Evolutionary conservation across 805 yeast genomes (phyloP), one percentile per base, ranked within the genome.

Genomic region (Wickerhamomyces chambardii): DNA sequence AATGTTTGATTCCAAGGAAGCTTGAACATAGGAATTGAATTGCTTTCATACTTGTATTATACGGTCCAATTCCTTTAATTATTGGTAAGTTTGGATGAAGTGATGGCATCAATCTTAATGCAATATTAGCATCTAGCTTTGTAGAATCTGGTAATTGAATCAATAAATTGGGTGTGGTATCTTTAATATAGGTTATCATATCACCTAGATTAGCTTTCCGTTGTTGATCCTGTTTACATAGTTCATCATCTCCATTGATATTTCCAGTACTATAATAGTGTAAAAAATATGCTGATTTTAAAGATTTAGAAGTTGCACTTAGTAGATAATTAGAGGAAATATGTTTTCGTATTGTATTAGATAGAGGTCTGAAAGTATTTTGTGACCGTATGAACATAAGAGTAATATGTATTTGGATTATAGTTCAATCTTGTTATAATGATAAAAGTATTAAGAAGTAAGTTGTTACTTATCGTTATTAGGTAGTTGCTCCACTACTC

Each of bases 31-130:
- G 50, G 26, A 77, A 42, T 47, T 75, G 77, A 3, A 78, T 48
- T 1, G 84, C 66, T 44, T 75, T 77, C 38, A 73, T 51, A 0
- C 81, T 66, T 3, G 81, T 66, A 33, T 66, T 63, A 51, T 78
- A 80, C 12, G 78, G 63, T 15, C 66, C 59, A 15, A 58, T 64
- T 1, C 87, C 85, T 34, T 67, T 66, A 19, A 81, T 54, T 11
- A 58, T 56, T 3, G 87, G 87, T 12, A 78, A 44, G 39, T 66
- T 68, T 1, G 75, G 66, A 32, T 65, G 66, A 31, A 71, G 68
- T 1, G 67, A 58, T 0, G 87, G 87, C 27, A 77, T 64, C 2
- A 82, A 56, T 14, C 84, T 54, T 17, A 82, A 59, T 6, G 64
- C 51, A 2, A 82, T 59, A 17, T 70, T 59, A 2, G 61, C 54